These are phyloP conservation scores for Pythium sp. DNA, from an alignment of 352 stramenopile species.

Conservation along the genomic window DNA sequence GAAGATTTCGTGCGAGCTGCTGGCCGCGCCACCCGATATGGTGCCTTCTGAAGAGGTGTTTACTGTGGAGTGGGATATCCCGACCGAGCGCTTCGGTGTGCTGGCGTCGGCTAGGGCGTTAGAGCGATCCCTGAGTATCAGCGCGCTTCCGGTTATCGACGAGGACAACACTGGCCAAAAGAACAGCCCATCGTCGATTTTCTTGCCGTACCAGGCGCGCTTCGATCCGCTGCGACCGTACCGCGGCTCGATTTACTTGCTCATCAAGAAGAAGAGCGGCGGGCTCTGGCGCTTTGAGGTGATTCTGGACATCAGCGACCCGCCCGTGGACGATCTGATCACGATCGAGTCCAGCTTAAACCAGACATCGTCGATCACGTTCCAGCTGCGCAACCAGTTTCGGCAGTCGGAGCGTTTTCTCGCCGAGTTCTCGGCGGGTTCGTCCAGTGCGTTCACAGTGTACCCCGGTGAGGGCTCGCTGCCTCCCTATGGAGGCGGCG, in stretches of 20 bases:
- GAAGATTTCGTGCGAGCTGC: slow-evolving; percentile 53
- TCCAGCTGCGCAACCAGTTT: slow-evolving; percentile 89
- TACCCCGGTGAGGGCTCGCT: slow-evolving; percentile 77
- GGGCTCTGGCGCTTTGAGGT: slow-evolving; percentile 89
- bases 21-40: slow-evolving; percentile 50
- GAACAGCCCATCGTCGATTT: not conserved
- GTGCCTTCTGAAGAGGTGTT: slow-evolving; percentile 41
- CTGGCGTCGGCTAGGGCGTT: slow-evolving; percentile 44
- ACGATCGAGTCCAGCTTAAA: slow-evolving; percentile 86
- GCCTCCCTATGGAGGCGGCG: slow-evolving; percentile 63
- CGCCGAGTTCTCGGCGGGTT: slow-evolving; percentile 86
- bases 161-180: slow-evolving; percentile 1
- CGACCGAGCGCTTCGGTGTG: slow-evolving; percentile 46
- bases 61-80: slow-evolving; percentile 62
- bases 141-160: slow-evolving; percentile 19
- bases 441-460: slow-evolving; percentile 87
- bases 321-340: slow-evolving; percentile 83
- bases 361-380: slow-evolving; percentile 80
- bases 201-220: slow-evolving; percentile 51
- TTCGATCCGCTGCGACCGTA: slow-evolving; percentile 90
- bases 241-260: slow-evolving; percentile 60
- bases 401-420: slow-evolving; percentile 64
- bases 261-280: slow-evolving; percentile 78
- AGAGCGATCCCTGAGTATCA: slow-evolving; percentile 51
- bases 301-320: slow-evolving; percentile 73